Base-by-base conservation (phyloP, 2,329 filamentous ascomycete species). In the Alternaria gansuensis region DNA sequence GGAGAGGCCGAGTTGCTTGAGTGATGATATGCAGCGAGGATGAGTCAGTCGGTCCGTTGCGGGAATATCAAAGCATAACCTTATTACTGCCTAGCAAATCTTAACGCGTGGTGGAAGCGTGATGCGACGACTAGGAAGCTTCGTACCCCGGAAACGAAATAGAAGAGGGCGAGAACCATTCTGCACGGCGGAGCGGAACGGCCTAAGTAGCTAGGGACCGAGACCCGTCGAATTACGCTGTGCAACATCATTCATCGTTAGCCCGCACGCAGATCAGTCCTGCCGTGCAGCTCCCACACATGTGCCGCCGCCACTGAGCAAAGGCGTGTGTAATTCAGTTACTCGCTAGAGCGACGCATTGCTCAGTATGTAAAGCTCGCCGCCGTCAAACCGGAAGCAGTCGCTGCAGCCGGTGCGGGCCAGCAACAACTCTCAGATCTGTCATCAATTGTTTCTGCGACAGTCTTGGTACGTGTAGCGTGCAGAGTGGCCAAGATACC, bases 151-250 rank as follows among this genome's bases (percentile, higher is more conserved):
- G 11, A 34, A 13, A 26, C 21, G 21, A 34, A 13, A 48, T 24
- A 46, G 44, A 9, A n/a, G 31, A 36, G 13, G 28, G 21, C n/a
- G 5, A 4, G 13, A 10, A 24, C 36, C 24, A 14, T 36, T 34
- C 13, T 34, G 6, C 44, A 36, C 21, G 44, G 21, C 44, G 21
- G 29, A 48, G 37, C 44, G 23, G 29, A 36, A 34, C 14, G 29
- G 21, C 44, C 13, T n/a, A 36, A 48, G 36, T 21, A 8, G 21
- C 7, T n/a, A 13, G 21, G 14, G 44, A 36, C 21, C 44, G 24
- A 48, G 44, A 48, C 44, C 44, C 44, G 9, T 48, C 44, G 13
- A 44, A 36, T 48, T 23, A 36, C 31, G 31, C 23, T 48, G 44
- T 26, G 31, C 29, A 48, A 46, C 29, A 46, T 46, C 44, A 33